A percentile compares a stretch with the other conserved stretches of the same genome.
These are phyloP conservation scores for Eucalyptus cloeziana DNA, from an alignment of 345 rosid genomes.

Conservation along the genomic window DNA sequence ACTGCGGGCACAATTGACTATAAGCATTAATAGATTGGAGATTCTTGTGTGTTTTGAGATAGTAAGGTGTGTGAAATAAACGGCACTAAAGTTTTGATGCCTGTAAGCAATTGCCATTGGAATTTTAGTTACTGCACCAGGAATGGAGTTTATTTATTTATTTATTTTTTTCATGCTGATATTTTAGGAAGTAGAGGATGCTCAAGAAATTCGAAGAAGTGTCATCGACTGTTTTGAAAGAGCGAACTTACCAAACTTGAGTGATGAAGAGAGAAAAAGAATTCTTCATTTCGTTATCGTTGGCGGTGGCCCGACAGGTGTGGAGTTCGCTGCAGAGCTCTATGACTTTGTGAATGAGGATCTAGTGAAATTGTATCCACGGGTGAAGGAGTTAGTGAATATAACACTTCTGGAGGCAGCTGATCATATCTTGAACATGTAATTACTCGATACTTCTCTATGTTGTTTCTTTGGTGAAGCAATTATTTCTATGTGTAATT, in stretches of 20 bases:
- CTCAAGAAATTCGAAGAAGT: conserved; percentile 73
- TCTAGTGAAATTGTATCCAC: conserved; percentile 71
- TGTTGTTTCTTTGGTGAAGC: not conserved
- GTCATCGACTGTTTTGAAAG: conserved; percentile 87
- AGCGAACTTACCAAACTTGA: conserved; percentile 79
- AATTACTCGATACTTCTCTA: not conserved
- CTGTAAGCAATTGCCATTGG: not conserved
- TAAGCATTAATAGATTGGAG: not conserved
- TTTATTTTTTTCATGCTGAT: not conserved
- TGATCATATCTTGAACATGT: conserved; percentile 92
- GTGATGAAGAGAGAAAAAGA: conserved; percentile 77
- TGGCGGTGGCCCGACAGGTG: conserved; percentile 99
- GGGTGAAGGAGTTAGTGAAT: conserved; percentile 37
- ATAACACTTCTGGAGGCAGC: conserved; percentile 96
- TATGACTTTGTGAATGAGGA: conserved; percentile 90
- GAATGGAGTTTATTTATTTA: not conserved
- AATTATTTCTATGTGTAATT: not conserved
- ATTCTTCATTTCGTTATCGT: conserved; percentile 95
- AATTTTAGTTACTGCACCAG: not conserved
- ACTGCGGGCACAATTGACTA: not conserved
- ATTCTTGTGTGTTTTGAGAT: not conserved
- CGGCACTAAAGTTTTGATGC: not conserved
- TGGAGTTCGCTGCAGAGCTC: conserved; percentile 96
- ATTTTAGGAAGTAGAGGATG: conserved; percentile 93
- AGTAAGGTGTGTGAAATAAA: not conserved